Conservation (phyloP, 805 yeast genomes). For the Schwanniomyces pseudopolymorphus region DNA sequence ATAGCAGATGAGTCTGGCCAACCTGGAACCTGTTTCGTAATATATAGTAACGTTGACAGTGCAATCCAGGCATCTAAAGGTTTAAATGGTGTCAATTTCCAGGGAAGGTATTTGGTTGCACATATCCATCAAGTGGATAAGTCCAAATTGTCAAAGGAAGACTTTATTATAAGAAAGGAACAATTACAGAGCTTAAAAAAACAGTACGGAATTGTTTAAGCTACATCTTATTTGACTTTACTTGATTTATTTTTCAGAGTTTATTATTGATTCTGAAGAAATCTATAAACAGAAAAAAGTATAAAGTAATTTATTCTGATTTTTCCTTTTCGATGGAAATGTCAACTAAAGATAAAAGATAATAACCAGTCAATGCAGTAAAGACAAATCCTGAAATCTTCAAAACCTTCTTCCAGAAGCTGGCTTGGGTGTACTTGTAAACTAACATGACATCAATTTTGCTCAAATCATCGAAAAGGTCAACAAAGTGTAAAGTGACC, state of each 20-base stretch:
- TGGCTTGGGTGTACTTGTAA: conserved; percentile 57
- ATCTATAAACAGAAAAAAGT: neutral
- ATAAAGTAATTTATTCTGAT: neutral
- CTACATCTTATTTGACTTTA: neutral
- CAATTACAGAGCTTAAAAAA: conserved; percentile 24
- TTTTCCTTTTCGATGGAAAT: conserved; percentile 21
- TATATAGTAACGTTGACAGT: conserved; percentile 47
- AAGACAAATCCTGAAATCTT: conserved; percentile 63
- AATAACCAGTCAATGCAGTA: conserved; percentile 56
- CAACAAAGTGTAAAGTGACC: conserved; percentile 55
- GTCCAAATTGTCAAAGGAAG: conserved; percentile 25
- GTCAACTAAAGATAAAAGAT: conserved; percentile 39
- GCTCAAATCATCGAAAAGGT: conserved; percentile 69
- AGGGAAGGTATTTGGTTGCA: conserved; percentile 59
- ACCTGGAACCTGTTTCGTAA: conserved; percentile 58
- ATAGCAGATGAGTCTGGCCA: conserved; percentile 40
- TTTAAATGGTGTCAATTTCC: conserved; percentile 58
- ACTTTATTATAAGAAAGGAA: conserved; percentile 20
- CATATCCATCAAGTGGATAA: conserved; percentile 46
- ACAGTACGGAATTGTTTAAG: conserved; percentile 7
- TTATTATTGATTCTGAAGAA: neutral
- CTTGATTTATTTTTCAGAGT: neutral
- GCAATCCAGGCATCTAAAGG: conserved; percentile 56
- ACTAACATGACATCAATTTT: conserved; percentile 55
- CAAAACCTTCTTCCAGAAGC: conserved; percentile 63